Evolutionary conservation across 352 stramenopile genomes (phyloP), one percentile per base, ranked within the genome.

Genomic region (Aphanomyces cochlioides): DNA sequence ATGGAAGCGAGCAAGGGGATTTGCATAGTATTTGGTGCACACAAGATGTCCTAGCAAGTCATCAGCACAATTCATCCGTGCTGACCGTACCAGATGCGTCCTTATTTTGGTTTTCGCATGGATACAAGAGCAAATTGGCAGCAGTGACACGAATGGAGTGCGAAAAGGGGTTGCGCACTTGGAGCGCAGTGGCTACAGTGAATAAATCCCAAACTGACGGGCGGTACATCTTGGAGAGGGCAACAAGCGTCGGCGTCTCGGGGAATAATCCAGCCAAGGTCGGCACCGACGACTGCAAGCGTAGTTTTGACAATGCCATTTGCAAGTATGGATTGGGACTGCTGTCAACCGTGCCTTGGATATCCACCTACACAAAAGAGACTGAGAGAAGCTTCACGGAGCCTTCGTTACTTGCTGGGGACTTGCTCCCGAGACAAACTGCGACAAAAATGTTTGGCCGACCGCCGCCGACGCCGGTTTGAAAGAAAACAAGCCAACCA

Each of bases 151-250:
- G 89, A 67, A 95, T 93, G 47, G 69, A 82, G 71, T 93, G 83
- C 67, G 77, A 88, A 69, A 95, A 95, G 17, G 87, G 85, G 56
- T 95, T 95, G 1, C 84, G 82, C 66, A 95, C 63, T 64, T 87
- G 78, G 13, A 95, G 74, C 37, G 87, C 80, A 7, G 84, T 93
- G 21, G 85, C 82, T 45, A 95, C 88, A 34, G 74, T 74, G 15
- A 75, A 83, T 60, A 91, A 72, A 37, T 95, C 83, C 34, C 92
- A 76, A 54, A 93, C 72, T 28, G 84, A 91, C 17, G 85, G 85
- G 34, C 80, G 82, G 59, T 92, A 93, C 59, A 95, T 73, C 67
- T 87, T 65, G 8, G 87, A 92, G 5, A 83, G 90, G 0, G 80
- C 88, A 50, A 95, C 86, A 13, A 95, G 78, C 12, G 82, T 88